A percentile compares a stretch with the other conserved stretches of the same genome.
phyloP scores from a whole-genome alignment of 2,329 filamentous ascomycete species.

The Saccharata proteae region DNA sequence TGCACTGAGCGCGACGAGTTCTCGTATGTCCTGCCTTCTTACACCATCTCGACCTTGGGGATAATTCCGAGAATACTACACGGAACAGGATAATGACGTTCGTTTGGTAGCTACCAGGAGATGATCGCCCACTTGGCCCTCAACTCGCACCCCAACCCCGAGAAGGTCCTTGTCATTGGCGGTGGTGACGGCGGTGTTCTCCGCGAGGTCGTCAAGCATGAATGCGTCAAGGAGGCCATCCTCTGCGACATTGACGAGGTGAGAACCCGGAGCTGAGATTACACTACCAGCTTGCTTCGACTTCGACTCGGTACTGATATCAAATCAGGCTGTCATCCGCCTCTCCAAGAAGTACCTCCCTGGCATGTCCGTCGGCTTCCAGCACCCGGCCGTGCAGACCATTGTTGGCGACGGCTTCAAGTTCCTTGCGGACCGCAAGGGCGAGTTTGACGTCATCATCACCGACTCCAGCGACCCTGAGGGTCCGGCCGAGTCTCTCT shows the following conservation, averaged over 20 bases:
- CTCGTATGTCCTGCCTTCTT: constrained; percentile 42
- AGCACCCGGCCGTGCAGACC: constrained; percentile 85
- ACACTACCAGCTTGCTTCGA: neutral
- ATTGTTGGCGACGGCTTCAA: constrained; percentile 98
- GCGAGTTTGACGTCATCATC: constrained; percentile 98
- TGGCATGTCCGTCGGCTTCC: constrained; percentile 82
- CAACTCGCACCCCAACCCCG: constrained; percentile 96
- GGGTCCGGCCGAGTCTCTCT: constrained; percentile 88
- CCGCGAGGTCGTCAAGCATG: constrained; percentile 98
- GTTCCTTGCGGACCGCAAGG: constrained; percentile 93
- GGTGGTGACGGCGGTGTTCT: constrained; percentile 96
- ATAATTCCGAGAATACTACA: no score
- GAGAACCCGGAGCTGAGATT: constrained; percentile 10
- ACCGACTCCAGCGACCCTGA: constrained; percentile 97
- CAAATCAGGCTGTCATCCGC: constrained; percentile 67
- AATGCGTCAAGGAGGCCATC: constrained; percentile 86
- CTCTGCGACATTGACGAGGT: constrained; percentile 98
- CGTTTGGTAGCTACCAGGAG: constrained; percentile 82
- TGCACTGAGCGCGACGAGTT: constrained; percentile 98
- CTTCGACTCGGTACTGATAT: constrained; percentile 8
- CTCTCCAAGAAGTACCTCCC: constrained; percentile 97
- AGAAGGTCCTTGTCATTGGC: constrained; percentile 96
- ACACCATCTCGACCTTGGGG: neutral
- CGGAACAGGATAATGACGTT: no score
- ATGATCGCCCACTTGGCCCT: constrained; percentile 99